Conservation (phyloP, 768 basidiomycete genomes). For the Kwoniella sp. region DNA sequence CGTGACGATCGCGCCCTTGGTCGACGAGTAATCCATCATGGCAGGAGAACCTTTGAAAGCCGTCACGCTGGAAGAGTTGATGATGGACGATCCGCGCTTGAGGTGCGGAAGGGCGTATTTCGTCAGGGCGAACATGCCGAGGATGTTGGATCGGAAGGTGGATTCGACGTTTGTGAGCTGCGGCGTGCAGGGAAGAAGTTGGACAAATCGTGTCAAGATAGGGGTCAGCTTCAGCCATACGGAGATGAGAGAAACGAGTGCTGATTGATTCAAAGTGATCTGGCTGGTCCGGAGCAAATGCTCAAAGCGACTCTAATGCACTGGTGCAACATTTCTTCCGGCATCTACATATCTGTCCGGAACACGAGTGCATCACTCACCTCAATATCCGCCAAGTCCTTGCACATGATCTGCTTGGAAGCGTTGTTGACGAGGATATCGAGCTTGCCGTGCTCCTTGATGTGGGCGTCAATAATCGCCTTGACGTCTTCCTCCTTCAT, state of each 20-base stretch:
- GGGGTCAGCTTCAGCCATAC: constrained; percentile 10
- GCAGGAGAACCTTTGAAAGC: constrained; percentile 41
- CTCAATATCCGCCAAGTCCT: constrained; percentile 61
- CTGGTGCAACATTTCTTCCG: no score
- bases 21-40: constrained; percentile 63
- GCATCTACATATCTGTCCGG: background rate
- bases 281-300: background rate
- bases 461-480: constrained; percentile 61
- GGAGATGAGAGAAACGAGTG: constrained; percentile 16
- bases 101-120: constrained; percentile 67
- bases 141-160: constrained; percentile 65
- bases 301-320: no score
- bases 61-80: constrained; percentile 68
- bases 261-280: background rate
- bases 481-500: constrained; percentile 59
- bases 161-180: constrained; percentile 62
- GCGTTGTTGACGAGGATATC: constrained; percentile 66
- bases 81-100: constrained; percentile 64
- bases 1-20: constrained; percentile 66
- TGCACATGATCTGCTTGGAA: constrained; percentile 58
- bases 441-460: constrained; percentile 57
- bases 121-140: constrained; percentile 65
- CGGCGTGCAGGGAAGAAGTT: background rate
- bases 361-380: constrained; percentile 26
- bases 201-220: no score